phyloP scores from a whole-genome alignment of 2,329 filamentous ascomycete species.

The Fusarium stilboides region DNA sequence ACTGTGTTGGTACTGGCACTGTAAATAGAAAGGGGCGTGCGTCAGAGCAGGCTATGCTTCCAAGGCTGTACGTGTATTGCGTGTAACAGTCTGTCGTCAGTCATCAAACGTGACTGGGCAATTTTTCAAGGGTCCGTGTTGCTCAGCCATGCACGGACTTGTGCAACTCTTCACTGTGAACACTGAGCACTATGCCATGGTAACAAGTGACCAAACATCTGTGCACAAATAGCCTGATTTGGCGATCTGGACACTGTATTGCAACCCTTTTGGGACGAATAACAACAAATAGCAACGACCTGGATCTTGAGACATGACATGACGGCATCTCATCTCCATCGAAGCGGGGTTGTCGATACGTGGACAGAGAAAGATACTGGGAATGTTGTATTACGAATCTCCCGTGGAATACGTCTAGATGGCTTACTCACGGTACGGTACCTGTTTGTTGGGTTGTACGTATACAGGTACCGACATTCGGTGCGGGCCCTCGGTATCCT shows the following conservation, averaged over 20 bases:
- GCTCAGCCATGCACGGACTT: slow-evolving; percentile 36
- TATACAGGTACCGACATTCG: slow-evolving; percentile 17
- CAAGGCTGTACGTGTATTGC: slow-evolving; percentile 25
- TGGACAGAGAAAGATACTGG: slow-evolving; percentile 3
- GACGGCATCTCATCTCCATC: slow-evolving; percentile 29
- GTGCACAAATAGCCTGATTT: slow-evolving; percentile 23
- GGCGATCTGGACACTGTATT: slow-evolving; percentile 14
- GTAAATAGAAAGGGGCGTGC: slow-evolving; percentile 45
- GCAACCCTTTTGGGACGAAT: slow-evolving; percentile 31
- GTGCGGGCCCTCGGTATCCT: slow-evolving; percentile 24
- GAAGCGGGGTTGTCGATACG: slow-evolving; percentile 18
- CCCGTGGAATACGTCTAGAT: slow-evolving; percentile 27
- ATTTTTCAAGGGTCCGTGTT: slow-evolving; percentile 27
- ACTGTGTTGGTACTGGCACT: slow-evolving; percentile 24
- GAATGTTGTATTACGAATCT: slow-evolving; percentile 34
- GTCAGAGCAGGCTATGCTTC: slow-evolving; percentile 36
- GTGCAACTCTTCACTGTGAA: slow-evolving; percentile 30
- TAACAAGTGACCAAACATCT: slow-evolving; percentile 27
- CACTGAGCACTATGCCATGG: neutral
- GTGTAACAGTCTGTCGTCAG: slow-evolving; percentile 32
- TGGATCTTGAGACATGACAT: slow-evolving; percentile 25
- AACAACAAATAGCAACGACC: slow-evolving; percentile 36
- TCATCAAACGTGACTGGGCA: slow-evolving; percentile 31
- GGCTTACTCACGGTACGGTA: slow-evolving; percentile 18
- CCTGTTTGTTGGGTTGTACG: no score